These are phyloP conservation scores for Ophiostoma montium DNA, from an alignment of 2,329 filamentous ascomycete species.

Conservation along the genomic window DNA sequence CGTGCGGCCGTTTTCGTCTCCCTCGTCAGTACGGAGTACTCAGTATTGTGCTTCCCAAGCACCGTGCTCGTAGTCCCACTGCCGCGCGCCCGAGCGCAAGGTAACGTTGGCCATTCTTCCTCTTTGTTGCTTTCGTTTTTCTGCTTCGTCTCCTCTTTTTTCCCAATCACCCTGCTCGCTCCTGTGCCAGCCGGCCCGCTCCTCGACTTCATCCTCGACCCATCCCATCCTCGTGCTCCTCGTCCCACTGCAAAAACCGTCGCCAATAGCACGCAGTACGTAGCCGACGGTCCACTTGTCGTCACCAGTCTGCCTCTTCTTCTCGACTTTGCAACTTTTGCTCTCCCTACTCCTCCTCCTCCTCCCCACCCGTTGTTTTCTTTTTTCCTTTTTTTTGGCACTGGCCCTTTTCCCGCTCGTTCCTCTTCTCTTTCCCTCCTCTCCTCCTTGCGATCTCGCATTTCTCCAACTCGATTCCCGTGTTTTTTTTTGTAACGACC, in stretches of 20 bases:
- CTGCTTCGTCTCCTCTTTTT: neutral
- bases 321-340: neutral
- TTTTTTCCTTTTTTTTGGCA: neutral
- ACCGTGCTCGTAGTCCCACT: neutral
- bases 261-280: conserved; percentile 5
- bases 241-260: conserved; percentile 18
- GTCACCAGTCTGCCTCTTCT: neutral
- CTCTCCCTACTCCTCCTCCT: neutral
- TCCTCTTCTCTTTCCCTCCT: neutral
- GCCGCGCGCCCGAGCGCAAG: too few relatives aligned
- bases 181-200: neutral
- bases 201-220: neutral
- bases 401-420: neutral
- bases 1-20: neutral
- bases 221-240: neutral
- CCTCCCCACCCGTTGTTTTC: conserved; percentile 5
- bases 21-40: neutral
- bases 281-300: neutral
- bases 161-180: neutral
- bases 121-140: neutral
- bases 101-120: too few relatives aligned
- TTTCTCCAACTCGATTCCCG: neutral
- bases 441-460: neutral
- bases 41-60: neutral
- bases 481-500: neutral